Conservation (phyloP, 768 basidiomycete species). For the Calvatia gigantea region DNA sequence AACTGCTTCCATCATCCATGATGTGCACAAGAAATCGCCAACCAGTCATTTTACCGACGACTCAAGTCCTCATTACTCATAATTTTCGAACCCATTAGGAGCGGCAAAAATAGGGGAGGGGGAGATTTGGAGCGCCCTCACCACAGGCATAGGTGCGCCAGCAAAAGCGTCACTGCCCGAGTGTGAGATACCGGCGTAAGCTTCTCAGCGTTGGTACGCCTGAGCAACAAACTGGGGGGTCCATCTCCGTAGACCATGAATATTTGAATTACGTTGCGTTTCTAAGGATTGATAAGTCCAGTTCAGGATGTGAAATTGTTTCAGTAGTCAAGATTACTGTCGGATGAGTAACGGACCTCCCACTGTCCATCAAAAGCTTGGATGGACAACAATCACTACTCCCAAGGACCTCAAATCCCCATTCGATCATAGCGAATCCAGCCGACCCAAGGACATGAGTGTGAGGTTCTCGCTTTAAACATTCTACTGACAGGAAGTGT, state of each 20-base stretch:
- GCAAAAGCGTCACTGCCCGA: too few relatives aligned
- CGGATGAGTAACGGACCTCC: too few relatives aligned
- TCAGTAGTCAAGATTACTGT: too few relatives aligned
- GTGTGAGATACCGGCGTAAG: neutral
- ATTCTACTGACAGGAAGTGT: neutral
- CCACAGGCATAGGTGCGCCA: neutral
- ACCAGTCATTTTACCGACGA: neutral
- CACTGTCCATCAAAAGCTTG: too few relatives aligned
- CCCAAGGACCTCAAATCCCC: too few relatives aligned
- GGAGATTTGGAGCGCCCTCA: neutral
- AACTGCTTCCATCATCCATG: too few relatives aligned
- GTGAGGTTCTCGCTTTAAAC: neutral
- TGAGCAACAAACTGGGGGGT: neutral
- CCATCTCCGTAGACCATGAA: neutral
- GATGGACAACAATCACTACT: too few relatives aligned
- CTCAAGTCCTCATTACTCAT: neutral
- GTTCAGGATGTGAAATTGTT: too few relatives aligned
- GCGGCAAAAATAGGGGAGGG: neutral
- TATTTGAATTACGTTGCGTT: neutral
- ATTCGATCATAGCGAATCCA: too few relatives aligned
- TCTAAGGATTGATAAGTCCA: too few relatives aligned
- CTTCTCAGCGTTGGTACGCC: neutral
- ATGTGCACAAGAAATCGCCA: too few relatives aligned
- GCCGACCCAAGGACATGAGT: too few relatives aligned
- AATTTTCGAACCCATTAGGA: neutral